These are phyloP conservation scores for Fusarium nygamai DNA, from an alignment of 2,329 filamentous ascomycete genomes.

Conservation along the genomic window DNA sequence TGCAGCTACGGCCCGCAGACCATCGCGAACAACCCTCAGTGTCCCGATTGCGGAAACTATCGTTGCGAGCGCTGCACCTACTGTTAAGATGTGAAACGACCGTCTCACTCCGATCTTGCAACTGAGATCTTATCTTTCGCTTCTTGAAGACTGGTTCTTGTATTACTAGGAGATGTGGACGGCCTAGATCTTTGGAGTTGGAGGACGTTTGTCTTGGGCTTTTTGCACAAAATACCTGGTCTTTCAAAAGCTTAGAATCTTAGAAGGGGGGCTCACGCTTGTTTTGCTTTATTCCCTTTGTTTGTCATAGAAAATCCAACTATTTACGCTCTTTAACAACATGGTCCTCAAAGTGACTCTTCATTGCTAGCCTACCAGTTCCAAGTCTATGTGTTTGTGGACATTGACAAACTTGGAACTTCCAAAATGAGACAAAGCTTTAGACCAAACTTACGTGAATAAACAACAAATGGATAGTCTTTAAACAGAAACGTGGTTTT, in stretches of 20 bases:
- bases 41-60: not conserved
- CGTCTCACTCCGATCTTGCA: too few relatives aligned
- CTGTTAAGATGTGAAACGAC: not conserved
- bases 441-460: too few relatives aligned
- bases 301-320: not conserved
- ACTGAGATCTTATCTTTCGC: not conserved
- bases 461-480: not conserved
- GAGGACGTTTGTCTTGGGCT: not conserved
- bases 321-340: constrained; percentile 3
- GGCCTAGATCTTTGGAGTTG: not conserved
- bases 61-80: constrained; percentile 40
- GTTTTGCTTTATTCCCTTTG: not conserved
- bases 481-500: not conserved
- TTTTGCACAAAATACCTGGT: not conserved
- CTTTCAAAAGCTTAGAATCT: constrained; percentile 2
- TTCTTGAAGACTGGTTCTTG: not conserved
- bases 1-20: not conserved
- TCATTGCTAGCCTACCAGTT: not conserved
- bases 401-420: not conserved
- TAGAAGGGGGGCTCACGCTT: constrained; percentile 1
- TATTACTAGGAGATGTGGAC: not conserved
- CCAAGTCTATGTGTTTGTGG: not conserved
- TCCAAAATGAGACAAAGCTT: not conserved
- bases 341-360: not conserved
- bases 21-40: not conserved